These are phyloP conservation scores for Auricularia sp. DNA, from an alignment of 768 basidiomycete genomes.

Conservation along the genomic window DNA sequence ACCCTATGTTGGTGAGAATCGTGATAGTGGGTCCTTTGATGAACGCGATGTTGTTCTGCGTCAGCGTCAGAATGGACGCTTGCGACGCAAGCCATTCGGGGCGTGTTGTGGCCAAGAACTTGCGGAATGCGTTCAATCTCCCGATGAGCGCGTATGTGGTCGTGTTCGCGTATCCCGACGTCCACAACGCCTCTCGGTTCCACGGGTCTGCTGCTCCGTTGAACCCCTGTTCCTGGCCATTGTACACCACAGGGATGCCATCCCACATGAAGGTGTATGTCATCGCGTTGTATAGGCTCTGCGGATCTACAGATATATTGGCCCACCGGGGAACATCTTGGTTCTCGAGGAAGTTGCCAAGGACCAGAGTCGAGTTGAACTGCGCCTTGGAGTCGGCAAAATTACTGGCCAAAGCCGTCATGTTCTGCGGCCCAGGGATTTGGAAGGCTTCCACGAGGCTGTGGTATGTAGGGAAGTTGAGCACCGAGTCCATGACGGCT, in stretches of 20 bases:
- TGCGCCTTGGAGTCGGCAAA: slow-evolving; percentile 43
- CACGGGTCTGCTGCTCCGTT: slow-evolving; percentile 57
- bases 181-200: slow-evolving; percentile 72
- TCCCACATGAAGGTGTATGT: slow-evolving; percentile 66
- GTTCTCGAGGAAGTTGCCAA: slow-evolving; percentile 76
- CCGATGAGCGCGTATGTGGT: slow-evolving; percentile 47
- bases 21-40: slow-evolving; percentile 54
- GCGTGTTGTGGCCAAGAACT: slow-evolving; percentile 41
- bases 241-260: slow-evolving; percentile 74
- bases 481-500: slow-evolving; percentile 43
- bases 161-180: slow-evolving; percentile 52
- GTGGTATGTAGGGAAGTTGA: slow-evolving; percentile 62
- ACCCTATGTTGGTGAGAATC: slow-evolving; percentile 62
- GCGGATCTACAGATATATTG: slow-evolving; percentile 59
- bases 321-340: slow-evolving; percentile 70
- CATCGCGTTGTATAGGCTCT: slow-evolving; percentile 68
- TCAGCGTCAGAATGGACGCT: slow-evolving; percentile 41
- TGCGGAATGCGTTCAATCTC: slow-evolving; percentile 58
- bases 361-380: slow-evolving; percentile 34
- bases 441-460: slow-evolving; percentile 54
- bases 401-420: slow-evolving; percentile 41
- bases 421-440: slow-evolving; percentile 61
- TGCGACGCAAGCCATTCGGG: slow-evolving; percentile 42
- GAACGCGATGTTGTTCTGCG: slow-evolving; percentile 45
- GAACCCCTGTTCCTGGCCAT: slow-evolving; percentile 70